These are phyloP conservation scores for Macadamia tetraphylla DNA, from an alignment of 164 flowering plant species.

Conservation along the genomic window DNA sequence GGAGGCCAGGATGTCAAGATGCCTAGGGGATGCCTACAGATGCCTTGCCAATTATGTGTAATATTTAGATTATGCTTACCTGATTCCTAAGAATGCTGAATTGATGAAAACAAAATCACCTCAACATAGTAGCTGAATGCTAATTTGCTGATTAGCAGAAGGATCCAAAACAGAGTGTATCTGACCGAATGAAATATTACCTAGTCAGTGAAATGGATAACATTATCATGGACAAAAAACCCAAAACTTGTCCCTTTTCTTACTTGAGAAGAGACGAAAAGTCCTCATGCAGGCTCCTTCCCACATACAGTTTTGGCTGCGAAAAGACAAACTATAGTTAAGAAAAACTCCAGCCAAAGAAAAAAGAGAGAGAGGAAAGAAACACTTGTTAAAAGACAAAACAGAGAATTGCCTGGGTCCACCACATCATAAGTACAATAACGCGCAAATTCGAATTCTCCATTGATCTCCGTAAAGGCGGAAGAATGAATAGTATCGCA, in stretches of 20 bases:
- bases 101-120: constrained; percentile 35
- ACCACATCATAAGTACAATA: constrained; percentile 74
- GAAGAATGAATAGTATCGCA: constrained; percentile 66
- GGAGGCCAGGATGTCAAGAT: no score
- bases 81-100: no score
- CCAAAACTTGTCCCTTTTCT: constrained; percentile 18
- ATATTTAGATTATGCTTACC: no score
- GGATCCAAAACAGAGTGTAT: constrained; percentile 87
- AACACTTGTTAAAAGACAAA: background rate
- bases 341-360: background rate
- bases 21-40: no score
- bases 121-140: constrained; percentile 97
- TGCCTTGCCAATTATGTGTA: no score
- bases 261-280: constrained; percentile 83
- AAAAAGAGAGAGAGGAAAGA: background rate
- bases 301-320: constrained; percentile 92
- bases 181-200: constrained; percentile 29
- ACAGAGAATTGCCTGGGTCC: constrained; percentile 81
- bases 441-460: constrained; percentile 81
- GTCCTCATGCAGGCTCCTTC: constrained; percentile 98
- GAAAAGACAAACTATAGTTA: constrained; percentile 3
- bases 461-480: constrained; percentile 63
- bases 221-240: background rate
- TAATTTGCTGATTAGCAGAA: constrained; percentile 83
- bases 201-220: background rate